These are phyloP conservation scores for Yamadazyma nakazawae DNA, from an alignment of 805 yeast genomes.

Conservation along the genomic window DNA sequence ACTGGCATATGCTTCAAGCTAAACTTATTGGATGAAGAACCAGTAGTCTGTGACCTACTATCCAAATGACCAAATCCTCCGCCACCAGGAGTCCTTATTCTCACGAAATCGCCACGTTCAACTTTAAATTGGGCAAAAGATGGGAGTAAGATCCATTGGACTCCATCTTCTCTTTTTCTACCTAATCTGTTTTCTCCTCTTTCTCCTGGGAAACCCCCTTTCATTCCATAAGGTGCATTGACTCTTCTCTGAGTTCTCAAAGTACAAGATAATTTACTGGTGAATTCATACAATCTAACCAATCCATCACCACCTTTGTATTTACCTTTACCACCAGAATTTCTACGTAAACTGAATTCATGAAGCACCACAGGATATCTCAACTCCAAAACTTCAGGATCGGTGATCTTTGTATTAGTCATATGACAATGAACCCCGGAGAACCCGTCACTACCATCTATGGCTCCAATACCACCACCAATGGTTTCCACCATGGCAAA, in stretches of 20 bases:
- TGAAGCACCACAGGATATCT: conserved; percentile 18
- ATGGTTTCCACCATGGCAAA: conserved; percentile 20
- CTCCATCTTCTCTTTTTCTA: conserved; percentile 27
- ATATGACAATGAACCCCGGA: conserved; percentile 48
- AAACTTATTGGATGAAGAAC: too few relatives aligned
- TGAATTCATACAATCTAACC: conserved; percentile 20
- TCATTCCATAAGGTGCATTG: conserved; percentile 24
- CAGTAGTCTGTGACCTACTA: too few relatives aligned
- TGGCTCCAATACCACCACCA: conserved; percentile 21
- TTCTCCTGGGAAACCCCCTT: conserved; percentile 25
- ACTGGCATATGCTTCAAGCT: neutral
- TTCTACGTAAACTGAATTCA: conserved; percentile 15
- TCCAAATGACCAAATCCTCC: conserved; percentile 63
- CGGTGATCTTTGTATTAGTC: conserved; percentile 27
- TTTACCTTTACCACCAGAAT: conserved; percentile 19
- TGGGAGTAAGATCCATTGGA: conserved; percentile 31
- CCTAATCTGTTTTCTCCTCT: conserved; percentile 39
- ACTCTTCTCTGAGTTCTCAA: conserved; percentile 21
- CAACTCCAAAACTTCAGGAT: conserved; percentile 22
- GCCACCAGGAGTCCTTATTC: conserved; percentile 80
- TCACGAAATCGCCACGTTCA: conserved; percentile 60
- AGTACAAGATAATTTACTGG: conserved; percentile 18
- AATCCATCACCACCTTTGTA: conserved; percentile 22
- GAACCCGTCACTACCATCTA: conserved; percentile 20
- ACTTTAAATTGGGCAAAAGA: conserved; percentile 67